phyloP scores from a whole-genome alignment of 169 alveolate genomes.

The Plasmodium coatneyi region DNA sequence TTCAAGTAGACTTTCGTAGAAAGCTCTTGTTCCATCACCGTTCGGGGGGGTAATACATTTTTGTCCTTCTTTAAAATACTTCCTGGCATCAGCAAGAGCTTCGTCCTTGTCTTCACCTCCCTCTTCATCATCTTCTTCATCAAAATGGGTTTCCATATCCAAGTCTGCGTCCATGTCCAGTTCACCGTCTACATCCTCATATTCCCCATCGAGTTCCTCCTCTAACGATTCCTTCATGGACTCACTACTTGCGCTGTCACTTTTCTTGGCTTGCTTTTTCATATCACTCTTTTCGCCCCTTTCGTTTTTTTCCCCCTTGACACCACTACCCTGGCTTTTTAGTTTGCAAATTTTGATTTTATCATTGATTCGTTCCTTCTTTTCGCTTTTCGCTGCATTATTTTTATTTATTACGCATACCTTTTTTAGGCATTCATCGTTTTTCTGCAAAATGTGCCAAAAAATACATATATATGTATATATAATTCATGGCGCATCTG shows the following conservation, averaged over 20 bases:
- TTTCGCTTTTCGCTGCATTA: conserved; percentile 10
- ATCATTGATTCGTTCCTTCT: conserved; percentile 12
- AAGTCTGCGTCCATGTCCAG: neutral
- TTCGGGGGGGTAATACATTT: conserved; percentile 92
- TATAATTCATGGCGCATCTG: neutral
- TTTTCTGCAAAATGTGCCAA: conserved; percentile 32
- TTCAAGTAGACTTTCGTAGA: conserved; percentile 90
- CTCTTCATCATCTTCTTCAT: conserved; percentile 62
- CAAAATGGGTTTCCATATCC: neutral
- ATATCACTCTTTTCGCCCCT: conserved; percentile 8
- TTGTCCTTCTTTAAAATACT: conserved; percentile 89
- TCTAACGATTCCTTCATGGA: conserved; percentile 30
- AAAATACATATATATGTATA: neutral
- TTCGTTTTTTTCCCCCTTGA: conserved; percentile 4
- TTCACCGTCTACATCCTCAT: neutral
- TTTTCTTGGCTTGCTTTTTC: conserved; percentile 8
- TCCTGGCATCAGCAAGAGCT: conserved; percentile 79
- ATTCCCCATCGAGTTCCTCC: neutral
- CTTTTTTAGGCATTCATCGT: conserved; percentile 36
- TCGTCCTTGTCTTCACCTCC: conserved; percentile 75
- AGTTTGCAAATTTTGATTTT: neutral
- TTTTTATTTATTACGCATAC: conserved; percentile 3
- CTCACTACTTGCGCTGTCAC: conserved; percentile 25
- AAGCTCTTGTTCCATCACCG: conserved; percentile 94
- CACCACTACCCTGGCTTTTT: conserved; percentile 9